These are phyloP conservation scores for Taphrina confusa DNA, from an alignment of 1,139 yeast genomes.

Conservation along the genomic window DNA sequence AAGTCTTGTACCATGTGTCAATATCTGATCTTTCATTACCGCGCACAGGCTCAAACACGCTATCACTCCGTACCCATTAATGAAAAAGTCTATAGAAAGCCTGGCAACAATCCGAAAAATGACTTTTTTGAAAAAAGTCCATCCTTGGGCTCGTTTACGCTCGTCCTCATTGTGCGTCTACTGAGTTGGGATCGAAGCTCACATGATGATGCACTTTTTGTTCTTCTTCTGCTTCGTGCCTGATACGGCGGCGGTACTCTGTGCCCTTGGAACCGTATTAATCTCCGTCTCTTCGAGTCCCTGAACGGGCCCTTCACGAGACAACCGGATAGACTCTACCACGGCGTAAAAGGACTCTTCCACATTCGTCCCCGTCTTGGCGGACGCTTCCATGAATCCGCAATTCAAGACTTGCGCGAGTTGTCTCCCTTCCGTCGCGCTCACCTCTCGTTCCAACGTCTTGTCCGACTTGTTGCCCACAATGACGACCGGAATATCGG, in stretches of 20 bases:
- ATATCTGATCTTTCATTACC: no score
- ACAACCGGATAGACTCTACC: constrained; percentile 49
- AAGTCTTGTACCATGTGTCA: no score
- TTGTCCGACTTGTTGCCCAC: constrained; percentile 84
- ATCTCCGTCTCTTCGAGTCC: background rate
- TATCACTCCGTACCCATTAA: no score
- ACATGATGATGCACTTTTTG: constrained; percentile 29
- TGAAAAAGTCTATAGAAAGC: no score
- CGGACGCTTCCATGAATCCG: constrained; percentile 75
- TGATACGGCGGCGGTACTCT: background rate
- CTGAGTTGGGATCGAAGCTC: no score
- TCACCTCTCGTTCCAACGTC: constrained; percentile 69
- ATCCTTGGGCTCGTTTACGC: no score
- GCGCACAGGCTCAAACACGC: no score
- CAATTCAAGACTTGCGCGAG: constrained; percentile 84
- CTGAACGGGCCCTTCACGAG: background rate
- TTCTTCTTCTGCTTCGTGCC: constrained; percentile 1
- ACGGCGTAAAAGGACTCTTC: constrained; percentile 88
- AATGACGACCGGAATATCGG: constrained; percentile 51
- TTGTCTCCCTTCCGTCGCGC: constrained; percentile 76
- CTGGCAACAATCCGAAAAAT: no score
- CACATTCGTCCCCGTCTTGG: constrained; percentile 85
- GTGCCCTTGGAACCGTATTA: background rate
- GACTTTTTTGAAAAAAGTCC: no score
- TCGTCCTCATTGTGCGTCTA: no score